A percentile compares a stretch with the other conserved stretches of the same genome.
Conservation (phyloP, 2,329 filamentous ascomycete species). For the Pyrenochaeta sp. region DNA sequence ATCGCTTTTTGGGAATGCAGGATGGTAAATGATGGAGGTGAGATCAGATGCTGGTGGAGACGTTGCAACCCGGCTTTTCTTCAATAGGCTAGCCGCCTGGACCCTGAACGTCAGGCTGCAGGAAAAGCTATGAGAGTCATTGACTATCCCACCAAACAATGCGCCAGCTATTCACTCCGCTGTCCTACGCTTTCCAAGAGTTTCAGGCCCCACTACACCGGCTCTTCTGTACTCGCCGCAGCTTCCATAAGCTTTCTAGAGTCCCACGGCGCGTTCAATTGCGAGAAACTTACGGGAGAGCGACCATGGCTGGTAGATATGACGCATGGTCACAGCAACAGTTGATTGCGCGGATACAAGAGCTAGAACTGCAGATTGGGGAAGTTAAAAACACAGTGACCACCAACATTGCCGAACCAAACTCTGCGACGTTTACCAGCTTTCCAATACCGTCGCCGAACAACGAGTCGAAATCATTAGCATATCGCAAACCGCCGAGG, state of each 20-base stretch:
- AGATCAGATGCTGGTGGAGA: neutral
- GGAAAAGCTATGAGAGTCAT: conserved; percentile 38
- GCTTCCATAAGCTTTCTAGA: conserved; percentile 46
- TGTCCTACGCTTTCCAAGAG: conserved; percentile 39
- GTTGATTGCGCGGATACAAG: conserved; percentile 44
- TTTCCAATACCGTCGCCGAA: conserved; percentile 7
- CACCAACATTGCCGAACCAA: neutral
- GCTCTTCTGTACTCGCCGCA: conserved; percentile 38
- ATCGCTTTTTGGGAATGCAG: neutral
- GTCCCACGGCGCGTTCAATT: conserved; percentile 34
- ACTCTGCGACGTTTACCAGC: conserved; percentile 7
- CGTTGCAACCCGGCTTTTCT: conserved; percentile 7
- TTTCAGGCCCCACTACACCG: conserved; percentile 34
- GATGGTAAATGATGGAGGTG: neutral
- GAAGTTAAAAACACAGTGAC: neutral
- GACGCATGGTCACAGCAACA: conserved; percentile 45
- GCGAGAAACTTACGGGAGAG: conserved; percentile 19
- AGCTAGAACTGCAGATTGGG: conserved; percentile 37
- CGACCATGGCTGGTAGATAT: conserved; percentile 38
- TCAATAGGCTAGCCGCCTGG: conserved; percentile 17
- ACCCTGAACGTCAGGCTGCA: conserved; percentile 37
- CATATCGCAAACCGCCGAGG: conserved; percentile 40
- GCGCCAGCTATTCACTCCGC: conserved; percentile 31
- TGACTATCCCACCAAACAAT: conserved; percentile 31
- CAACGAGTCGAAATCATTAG: conserved; percentile 11